phyloP scores from a whole-genome alignment of 2,329 filamentous ascomycete genomes.

The Chalara sp. region DNA sequence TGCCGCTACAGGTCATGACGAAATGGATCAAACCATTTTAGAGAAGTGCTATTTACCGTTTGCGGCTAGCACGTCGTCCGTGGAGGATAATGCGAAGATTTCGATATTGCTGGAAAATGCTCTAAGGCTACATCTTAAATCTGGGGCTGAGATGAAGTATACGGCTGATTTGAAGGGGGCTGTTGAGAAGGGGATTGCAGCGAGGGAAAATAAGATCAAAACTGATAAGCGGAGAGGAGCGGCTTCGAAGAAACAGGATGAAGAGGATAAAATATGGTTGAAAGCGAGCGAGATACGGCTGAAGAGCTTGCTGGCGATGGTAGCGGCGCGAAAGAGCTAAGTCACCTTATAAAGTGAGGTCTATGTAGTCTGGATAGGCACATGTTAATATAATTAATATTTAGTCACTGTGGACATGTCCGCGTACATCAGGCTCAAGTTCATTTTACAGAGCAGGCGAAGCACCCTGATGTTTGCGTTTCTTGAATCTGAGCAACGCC shows the following conservation, averaged over 20 bases:
- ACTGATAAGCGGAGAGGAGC: conserved; percentile 36
- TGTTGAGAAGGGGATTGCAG: conserved; percentile 45
- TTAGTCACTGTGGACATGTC: no score
- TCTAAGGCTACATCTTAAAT: conserved; percentile 37
- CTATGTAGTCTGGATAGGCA: no score
- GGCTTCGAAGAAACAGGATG: conserved; percentile 17
- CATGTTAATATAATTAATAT: no score
- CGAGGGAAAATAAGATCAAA: conserved; percentile 38
- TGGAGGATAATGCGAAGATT: conserved; percentile 50
- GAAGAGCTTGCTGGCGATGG: conserved; percentile 21
- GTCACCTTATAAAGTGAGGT: no score
- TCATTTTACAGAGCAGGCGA: no score
- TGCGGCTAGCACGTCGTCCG: conserved; percentile 38
- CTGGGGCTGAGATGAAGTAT: conserved; percentile 19
- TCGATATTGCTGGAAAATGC: conserved; percentile 48
- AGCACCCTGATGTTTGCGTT: no score
- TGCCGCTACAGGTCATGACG: conserved; percentile 24
- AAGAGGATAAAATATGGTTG: conserved; percentile 17
- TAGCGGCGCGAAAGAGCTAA: conserved; percentile 1
- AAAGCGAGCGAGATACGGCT: conserved; percentile 26
- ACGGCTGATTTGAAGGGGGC: conserved; percentile 32
- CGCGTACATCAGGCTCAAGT: no score
- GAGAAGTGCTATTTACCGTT: conserved; percentile 47
- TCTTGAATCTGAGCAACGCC: no score
- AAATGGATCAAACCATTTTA: conserved; percentile 42